phyloP scores from a whole-genome alignment of 129 eudicot genomes.

The Dittrichia graveolens region DNA sequence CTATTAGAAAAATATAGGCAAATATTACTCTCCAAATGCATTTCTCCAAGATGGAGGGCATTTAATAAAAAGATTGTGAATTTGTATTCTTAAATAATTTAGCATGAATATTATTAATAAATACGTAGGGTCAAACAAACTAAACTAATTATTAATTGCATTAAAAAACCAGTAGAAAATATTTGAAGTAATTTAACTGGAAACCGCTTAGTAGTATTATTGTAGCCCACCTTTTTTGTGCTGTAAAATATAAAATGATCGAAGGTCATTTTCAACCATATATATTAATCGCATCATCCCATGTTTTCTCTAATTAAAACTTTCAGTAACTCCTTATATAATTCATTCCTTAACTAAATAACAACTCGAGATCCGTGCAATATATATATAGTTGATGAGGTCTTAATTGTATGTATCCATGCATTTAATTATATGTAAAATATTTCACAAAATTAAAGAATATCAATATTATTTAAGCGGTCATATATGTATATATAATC shows the following conservation, averaged over 20 bases:
- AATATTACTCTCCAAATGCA: too few relatives aligned
- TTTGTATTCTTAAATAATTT: too few relatives aligned
- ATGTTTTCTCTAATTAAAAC: slow-evolving; percentile 22
- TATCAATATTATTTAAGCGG: too few relatives aligned
- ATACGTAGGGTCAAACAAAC: too few relatives aligned
- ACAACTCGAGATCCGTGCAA: slow-evolving; percentile 20
- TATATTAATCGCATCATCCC: slow-evolving; percentile 32
- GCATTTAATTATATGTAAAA: too few relatives aligned
- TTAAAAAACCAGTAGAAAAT: background rate
- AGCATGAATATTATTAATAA: too few relatives aligned
- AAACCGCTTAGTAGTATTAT: slow-evolving; percentile 12
- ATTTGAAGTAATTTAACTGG: background rate
- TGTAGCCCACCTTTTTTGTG: slow-evolving; percentile 35
- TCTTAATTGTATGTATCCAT: background rate
- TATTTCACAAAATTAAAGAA: too few relatives aligned
- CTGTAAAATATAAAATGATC: slow-evolving; percentile 6
- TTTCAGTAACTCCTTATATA: slow-evolving; percentile 24
- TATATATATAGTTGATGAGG: background rate
- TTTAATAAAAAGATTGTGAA: too few relatives aligned
- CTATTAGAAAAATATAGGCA: too few relatives aligned
- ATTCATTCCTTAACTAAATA: slow-evolving; percentile 14
- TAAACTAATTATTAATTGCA: background rate
- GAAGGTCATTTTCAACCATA: slow-evolving; percentile 28
- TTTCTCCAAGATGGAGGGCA: too few relatives aligned
- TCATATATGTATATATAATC: too few relatives aligned